Percentiles rank a stretch among this genome's conserved stretches.
These are phyloP conservation scores for Penicillium ochrochloron DNA, from an alignment of 495 filamentous ascomycete genomes.

Conservation along the genomic window DNA sequence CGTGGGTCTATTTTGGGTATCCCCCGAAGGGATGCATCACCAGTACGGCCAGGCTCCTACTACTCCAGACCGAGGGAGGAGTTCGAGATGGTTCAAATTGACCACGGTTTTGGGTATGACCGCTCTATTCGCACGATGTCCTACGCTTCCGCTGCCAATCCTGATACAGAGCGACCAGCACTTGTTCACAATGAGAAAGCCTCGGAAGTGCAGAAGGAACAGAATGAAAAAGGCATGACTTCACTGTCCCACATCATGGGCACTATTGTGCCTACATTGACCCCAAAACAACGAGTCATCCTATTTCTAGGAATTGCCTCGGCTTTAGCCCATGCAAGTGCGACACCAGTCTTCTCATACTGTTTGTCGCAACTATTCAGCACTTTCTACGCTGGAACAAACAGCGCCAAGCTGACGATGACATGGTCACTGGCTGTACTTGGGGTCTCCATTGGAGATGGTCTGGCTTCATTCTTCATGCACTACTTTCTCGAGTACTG, in stretches of 20 bases:
- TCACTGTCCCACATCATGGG: constrained; percentile 62
- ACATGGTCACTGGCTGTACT: constrained; percentile 75
- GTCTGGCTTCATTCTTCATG: constrained; percentile 63
- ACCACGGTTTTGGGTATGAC: not conserved
- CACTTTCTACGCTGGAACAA: constrained; percentile 62
- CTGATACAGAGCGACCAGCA: not conserved
- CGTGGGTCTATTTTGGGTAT: not conserved
- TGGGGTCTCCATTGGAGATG: constrained; percentile 68
- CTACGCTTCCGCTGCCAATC: not conserved
- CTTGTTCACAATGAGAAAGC: not conserved
- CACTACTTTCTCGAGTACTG: constrained; percentile 72
- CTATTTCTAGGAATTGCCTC: constrained; percentile 65
- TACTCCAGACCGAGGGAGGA: constrained; percentile 5
- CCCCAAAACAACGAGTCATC: constrained; percentile 50
- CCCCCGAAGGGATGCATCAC: not conserved
- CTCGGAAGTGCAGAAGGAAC: not conserved
- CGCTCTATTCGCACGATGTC: not conserved
- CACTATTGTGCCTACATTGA: constrained; percentile 74
- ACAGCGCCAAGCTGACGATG: constrained; percentile 50
- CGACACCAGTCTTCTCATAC: constrained; percentile 78
- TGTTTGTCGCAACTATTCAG: constrained; percentile 74
- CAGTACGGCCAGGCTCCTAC: not conserved
- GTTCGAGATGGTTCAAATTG: constrained; percentile 21
- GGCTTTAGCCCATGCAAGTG: constrained; percentile 66
- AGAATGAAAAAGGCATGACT: constrained; percentile 17